Evolutionary conservation across 345 rosid species (phyloP), one percentile per base, ranked within the genome.

Genomic region (Erucastrum elatum): DNA sequence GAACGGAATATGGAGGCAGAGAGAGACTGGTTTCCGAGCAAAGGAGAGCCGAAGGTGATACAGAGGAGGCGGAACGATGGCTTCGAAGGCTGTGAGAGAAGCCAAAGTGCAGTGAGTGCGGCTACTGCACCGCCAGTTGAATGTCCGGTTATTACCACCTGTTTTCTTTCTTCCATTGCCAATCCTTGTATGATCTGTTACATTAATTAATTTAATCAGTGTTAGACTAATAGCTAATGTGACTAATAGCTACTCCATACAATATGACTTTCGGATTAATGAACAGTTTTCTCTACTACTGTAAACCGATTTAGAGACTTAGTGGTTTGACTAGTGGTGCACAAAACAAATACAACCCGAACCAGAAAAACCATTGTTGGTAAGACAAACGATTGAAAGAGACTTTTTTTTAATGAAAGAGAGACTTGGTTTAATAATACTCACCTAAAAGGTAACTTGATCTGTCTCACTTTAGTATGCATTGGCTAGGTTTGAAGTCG

Each of bases 11-110:
- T 78, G 30, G 89, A 85, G n/a, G 76, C 82, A 41, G 86, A 87
- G 46, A 93, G 92, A 67, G 92, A 71, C 25, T 67, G 84, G 31
- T 93, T 91, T 59, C 94, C 92, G 0, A 95, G 91, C 74, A 95
- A 70, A 4, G 98, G 96, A 58, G 96, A 88, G 74, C 98, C 90
- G 0, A 86, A 95, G n/a, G 98, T 95, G 86, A 91, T 82, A 85
- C 97, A 84, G 15, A 93, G 82, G 49, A 93, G 81, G 2, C 82
- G 72, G 21, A 76, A 17, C 25, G 78, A 29, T 5, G 83, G 71
- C 63, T 74, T 60, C 0, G 81, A 63, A 65, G 83, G 75, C 74
- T 73, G 64, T 41, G 84, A 90, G 78, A 95, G 97, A 37, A 95
- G 92, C 90, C 89, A 88, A 10, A 95, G 89, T 70, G 96, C 86